Conservation (phyloP, 1,284 basidiomycete species). For the Lentinus polychrous region DNA sequence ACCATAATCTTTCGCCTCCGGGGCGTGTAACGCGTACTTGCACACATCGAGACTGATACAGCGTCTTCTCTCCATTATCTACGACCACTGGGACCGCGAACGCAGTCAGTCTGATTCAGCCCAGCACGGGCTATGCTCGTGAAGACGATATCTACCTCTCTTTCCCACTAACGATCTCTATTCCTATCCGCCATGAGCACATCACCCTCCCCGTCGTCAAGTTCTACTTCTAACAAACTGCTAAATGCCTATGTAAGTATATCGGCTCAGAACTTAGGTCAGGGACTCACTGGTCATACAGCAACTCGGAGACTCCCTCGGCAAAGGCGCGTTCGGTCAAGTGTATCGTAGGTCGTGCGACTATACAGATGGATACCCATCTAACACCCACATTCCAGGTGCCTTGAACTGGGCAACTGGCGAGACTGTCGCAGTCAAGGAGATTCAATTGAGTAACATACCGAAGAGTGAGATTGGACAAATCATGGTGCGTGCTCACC, state of each 20-base stretch:
- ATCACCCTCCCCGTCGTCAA: constrained; percentile 15
- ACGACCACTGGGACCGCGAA: not conserved
- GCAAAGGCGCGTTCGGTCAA: constrained; percentile 91
- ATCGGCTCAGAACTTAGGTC: not conserved
- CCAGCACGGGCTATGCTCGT: constrained; percentile 2
- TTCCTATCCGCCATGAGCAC: constrained; percentile 13
- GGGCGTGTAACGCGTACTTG: not conserved
- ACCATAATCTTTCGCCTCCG: not conserved
- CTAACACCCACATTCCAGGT: constrained; percentile 36
- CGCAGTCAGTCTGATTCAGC: not conserved
- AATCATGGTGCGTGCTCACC: constrained; percentile 75
- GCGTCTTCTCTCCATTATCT: not conserved
- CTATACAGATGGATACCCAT: not conserved
- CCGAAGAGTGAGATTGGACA: constrained; percentile 89
- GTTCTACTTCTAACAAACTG: constrained; percentile 24
- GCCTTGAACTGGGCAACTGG: constrained; percentile 96
- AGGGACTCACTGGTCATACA: constrained; percentile 24
- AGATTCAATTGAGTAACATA: constrained; percentile 89
- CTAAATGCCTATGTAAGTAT: constrained; percentile 31
- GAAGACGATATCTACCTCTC: not conserved
- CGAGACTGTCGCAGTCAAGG: constrained; percentile 94
- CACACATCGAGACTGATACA: not conserved
- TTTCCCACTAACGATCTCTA: constrained; percentile 1
- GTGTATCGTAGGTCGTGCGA: constrained; percentile 74
- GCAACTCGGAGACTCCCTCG: constrained; percentile 93